A percentile compares a stretch with the other conserved stretches of the same genome.
Evolutionary conservation across 345 rosid genomes (phyloP).

Genomic region (Moringa oleifera): DNA sequence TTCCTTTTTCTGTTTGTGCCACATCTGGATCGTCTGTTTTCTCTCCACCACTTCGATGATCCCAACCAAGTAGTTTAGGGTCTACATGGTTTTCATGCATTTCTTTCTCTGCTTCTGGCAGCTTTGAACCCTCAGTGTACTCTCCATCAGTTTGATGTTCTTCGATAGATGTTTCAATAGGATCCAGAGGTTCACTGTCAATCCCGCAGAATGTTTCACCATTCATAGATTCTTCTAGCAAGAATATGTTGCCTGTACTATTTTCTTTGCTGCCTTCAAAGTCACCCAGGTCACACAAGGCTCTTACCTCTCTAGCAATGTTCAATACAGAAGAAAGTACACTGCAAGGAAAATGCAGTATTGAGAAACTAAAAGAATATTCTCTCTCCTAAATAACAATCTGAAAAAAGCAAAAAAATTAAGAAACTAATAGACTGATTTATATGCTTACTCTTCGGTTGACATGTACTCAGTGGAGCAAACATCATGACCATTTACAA

Average conservation of each 20-base stretch:
- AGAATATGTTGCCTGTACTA: constrained; percentile 17
- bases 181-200: constrained; percentile 23
- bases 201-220: constrained; percentile 13
- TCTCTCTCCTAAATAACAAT: background rate
- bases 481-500: constrained; percentile 17
- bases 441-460: constrained; percentile 34
- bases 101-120: background rate
- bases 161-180: constrained; percentile 17
- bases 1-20: constrained; percentile 18
- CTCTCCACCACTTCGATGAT: no score
- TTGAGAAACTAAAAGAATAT: background rate
- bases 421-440: constrained; percentile 6
- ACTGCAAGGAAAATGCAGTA: constrained; percentile 18
- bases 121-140: constrained; percentile 9
- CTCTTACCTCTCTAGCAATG: constrained; percentile 23
- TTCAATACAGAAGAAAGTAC: constrained; percentile 23
- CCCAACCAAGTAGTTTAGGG: no score
- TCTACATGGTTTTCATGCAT: no score
- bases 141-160: constrained; percentile 15
- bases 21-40: no score
- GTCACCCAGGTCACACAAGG: constrained; percentile 10
- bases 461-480: constrained; percentile 15
- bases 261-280: constrained; percentile 23
- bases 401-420: background rate
- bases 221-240: constrained; percentile 15